phyloP scores from a whole-genome alignment of 2,329 filamentous ascomycete genomes.

The Colletotrichum neosansevieriae region DNA sequence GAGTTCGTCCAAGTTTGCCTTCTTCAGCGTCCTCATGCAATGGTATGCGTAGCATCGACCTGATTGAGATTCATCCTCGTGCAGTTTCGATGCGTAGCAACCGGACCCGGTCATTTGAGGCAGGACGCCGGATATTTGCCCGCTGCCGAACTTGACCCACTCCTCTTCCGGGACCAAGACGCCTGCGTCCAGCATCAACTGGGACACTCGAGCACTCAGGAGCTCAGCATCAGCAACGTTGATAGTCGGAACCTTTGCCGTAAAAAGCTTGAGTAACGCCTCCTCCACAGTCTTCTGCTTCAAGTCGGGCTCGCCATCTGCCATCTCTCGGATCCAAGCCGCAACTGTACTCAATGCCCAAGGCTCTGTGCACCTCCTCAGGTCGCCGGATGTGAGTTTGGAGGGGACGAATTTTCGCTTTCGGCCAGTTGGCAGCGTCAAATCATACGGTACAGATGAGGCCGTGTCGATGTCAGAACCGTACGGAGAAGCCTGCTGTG shows the following conservation, averaged over 20 bases:
- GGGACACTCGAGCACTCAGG: conserved; percentile 81
- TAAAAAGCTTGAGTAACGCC: conserved; percentile 89
- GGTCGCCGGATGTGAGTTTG: conserved; percentile 84
- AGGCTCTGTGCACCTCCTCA: conserved; percentile 86
- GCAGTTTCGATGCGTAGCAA: conserved; percentile 89
- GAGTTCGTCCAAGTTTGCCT: conserved; percentile 86
- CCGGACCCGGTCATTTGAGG: conserved; percentile 93
- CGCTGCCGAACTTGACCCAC: conserved; percentile 93
- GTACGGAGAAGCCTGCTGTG: conserved; percentile 64
- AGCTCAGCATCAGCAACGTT: conserved; percentile 97
- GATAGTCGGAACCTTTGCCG: conserved; percentile 96
- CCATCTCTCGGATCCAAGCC: conserved; percentile 87
- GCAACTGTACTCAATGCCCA: conserved; percentile 94
- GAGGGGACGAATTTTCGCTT: conserved; percentile 87
- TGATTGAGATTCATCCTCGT: conserved; percentile 71
- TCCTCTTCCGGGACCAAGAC: conserved; percentile 91
- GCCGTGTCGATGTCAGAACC: conserved; percentile 64
- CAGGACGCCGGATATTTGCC: conserved; percentile 86
- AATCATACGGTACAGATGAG: conserved; percentile 76
- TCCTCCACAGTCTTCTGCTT: conserved; percentile 88
- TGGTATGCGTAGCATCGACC: conserved; percentile 94
- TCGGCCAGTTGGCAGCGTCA: conserved; percentile 83
- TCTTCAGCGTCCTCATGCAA: conserved; percentile 93
- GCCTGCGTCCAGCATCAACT: conserved; percentile 81
- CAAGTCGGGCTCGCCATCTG: conserved; percentile 90